A percentile compares a stretch with the other conserved stretches of the same genome.
These are phyloP conservation scores for Debaryomyces maramus DNA, from an alignment of 805 yeast genomes.

Conservation along the genomic window DNA sequence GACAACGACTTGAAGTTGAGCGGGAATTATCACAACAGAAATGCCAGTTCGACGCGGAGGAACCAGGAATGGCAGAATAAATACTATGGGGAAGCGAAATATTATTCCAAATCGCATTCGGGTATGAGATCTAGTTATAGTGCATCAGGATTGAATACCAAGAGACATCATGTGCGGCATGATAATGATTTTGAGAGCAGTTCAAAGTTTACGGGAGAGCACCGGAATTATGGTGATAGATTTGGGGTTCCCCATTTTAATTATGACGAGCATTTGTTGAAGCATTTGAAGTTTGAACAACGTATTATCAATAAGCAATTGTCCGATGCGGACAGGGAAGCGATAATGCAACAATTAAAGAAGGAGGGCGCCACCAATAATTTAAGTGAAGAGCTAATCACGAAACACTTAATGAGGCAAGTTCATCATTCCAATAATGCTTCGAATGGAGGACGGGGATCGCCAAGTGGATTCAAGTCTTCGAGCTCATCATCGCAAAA, in stretches of 20 bases:
- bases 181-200: conserved; percentile 13
- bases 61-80: conserved; percentile 27
- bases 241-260: conserved; percentile 64
- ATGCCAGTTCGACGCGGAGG: conserved; percentile 9
- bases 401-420: conserved; percentile 44
- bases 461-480: conserved; percentile 3
- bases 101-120: conserved; percentile 26
- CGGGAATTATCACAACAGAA: conserved; percentile 3
- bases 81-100: conserved; percentile 42
- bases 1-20: conserved; percentile 30
- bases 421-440: conserved; percentile 18
- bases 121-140: conserved; percentile 10
- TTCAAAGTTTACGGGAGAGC: conserved; percentile 35
- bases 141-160: conserved; percentile 31
- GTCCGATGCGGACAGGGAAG: conserved; percentile 30
- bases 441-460: conserved; percentile 7
- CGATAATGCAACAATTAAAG: conserved; percentile 33
- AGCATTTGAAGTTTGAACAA: conserved; percentile 51
- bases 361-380: conserved; percentile 32
- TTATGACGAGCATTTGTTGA: conserved; percentile 51
- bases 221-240: conserved; percentile 41
- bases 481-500: conserved; percentile 2
- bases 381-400: conserved; percentile 39
- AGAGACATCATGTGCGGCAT: conserved; percentile 27
- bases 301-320: conserved; percentile 34